Evolutionary conservation across 2,329 filamentous ascomycete genomes (phyloP).

Genomic region (Paecilomyces formosus): DNA sequence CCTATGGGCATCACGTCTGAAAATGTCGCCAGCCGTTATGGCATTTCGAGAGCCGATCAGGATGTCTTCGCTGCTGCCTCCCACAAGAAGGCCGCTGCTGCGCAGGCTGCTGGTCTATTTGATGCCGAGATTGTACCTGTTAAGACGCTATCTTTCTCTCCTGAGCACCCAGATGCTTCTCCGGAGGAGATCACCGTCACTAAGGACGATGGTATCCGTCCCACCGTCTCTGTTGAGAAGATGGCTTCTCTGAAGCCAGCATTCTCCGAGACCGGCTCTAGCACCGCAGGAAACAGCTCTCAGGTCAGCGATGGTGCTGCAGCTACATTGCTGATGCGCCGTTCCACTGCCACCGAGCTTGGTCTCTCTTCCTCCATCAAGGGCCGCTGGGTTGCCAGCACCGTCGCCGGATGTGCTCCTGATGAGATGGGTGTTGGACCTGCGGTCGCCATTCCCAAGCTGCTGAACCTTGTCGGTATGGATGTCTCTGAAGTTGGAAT

Average conservation of each 20-base stretch:
- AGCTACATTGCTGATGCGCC: conserved; percentile 73
- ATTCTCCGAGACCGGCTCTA: conserved; percentile 65
- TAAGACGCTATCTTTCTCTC: conserved; percentile 58
- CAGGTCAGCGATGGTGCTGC: conserved; percentile 87
- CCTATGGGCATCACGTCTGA: conserved; percentile 86
- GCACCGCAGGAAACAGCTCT: conserved; percentile 77
- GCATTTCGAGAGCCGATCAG: conserved; percentile 66
- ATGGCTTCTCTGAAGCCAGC: conserved; percentile 77
- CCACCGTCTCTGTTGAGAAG: conserved; percentile 59
- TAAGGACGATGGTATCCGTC: conserved; percentile 76
- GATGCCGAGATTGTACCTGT: conserved; percentile 75
- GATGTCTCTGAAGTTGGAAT: conserved; percentile 62
- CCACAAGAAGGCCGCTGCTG: conserved; percentile 65
- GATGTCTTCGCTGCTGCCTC: conserved; percentile 72
- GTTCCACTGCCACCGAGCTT: conserved; percentile 68
- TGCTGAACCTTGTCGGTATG: conserved; percentile 64
- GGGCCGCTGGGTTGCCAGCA: conserved; percentile 72
- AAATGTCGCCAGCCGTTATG: conserved; percentile 75
- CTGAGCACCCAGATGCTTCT: conserved; percentile 53
- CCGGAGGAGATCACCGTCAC: conserved; percentile 58
- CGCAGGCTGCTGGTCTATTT: conserved; percentile 63
- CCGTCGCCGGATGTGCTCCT: conserved; percentile 69
- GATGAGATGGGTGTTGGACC: conserved; percentile 95
- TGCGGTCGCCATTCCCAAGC: conserved; percentile 74
- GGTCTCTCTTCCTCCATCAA: conserved; percentile 64